Evolutionary conservation across 78 protist genomes (phyloP).

Genomic region (Dictyostelium brefeldianum): DNA sequence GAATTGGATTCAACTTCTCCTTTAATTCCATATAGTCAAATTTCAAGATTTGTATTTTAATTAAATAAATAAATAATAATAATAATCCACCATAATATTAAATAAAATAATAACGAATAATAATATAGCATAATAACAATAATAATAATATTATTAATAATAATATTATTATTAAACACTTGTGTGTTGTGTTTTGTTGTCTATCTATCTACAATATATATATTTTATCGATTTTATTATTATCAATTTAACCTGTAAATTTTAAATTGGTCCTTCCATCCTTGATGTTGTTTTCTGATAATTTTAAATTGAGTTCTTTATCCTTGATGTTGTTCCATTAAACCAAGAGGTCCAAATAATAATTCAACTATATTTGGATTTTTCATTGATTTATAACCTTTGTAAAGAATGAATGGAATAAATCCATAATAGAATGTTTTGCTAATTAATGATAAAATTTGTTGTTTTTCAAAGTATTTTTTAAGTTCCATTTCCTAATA

Average conservation of each 20-base stretch:
- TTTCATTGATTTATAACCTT: slow-evolving; percentile 38
- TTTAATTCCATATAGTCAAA: slow-evolving; percentile 56
- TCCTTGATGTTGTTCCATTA: neutral
- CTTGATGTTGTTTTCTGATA: too few relatives aligned
- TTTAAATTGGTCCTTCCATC: too few relatives aligned
- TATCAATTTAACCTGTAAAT: too few relatives aligned
- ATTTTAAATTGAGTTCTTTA: neutral
- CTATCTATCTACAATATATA: too few relatives aligned
- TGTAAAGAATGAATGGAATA: slow-evolving; percentile 27
- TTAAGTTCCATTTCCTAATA: neutral
- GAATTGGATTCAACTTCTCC: slow-evolving; percentile 71
- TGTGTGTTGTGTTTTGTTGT: too few relatives aligned
- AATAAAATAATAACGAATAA: too few relatives aligned
- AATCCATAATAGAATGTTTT: slow-evolving; percentile 26
- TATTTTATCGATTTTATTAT: too few relatives aligned
- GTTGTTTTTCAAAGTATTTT: neutral
- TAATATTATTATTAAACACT: too few relatives aligned
- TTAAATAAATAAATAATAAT: neutral
- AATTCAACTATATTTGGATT: neutral
- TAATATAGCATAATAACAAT: too few relatives aligned
- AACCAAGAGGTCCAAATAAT: neutral
- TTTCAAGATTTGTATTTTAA: slow-evolving; percentile 52
- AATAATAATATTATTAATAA: too few relatives aligned
- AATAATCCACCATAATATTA: neutral
- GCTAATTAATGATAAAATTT: neutral